A percentile compares a stretch with the other conserved stretches of the same genome.
phyloP scores from a whole-genome alignment of 1,139 yeast species.

The Candida buenavistaensis region DNA sequence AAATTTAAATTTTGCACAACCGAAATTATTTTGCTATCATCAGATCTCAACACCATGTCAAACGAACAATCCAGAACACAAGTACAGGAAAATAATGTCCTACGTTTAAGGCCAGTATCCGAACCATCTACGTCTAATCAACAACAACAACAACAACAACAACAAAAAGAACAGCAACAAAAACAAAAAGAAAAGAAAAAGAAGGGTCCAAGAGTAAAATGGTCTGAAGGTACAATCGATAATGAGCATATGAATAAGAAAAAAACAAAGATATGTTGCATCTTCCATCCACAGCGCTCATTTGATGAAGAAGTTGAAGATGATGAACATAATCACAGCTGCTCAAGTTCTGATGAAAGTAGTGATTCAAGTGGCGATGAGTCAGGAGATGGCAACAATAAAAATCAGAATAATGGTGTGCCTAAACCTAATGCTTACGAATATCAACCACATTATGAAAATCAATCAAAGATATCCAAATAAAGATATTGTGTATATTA shows the following conservation, averaged over 20 bases:
- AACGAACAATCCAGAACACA: constrained; percentile 6
- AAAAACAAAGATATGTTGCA: constrained; percentile 93
- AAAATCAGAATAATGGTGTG: constrained; percentile 14
- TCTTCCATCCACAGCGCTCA: constrained; percentile 80
- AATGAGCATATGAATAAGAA: constrained; percentile 86
- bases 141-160: constrained; percentile 1
- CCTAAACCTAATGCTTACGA: constrained; percentile 71
- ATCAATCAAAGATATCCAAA: constrained; percentile 19
- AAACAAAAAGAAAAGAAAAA: constrained; percentile 22
- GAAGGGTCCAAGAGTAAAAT: constrained; percentile 57
- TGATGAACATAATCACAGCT: constrained; percentile 19
- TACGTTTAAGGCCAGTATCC: constrained; percentile 8
- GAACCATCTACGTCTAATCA: constrained; percentile 3
- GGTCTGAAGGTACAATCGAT: constrained; percentile 86
- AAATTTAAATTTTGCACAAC: too few relatives aligned
- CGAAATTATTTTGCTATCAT: neutral
- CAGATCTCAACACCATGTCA: neutral
- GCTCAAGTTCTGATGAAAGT: constrained; percentile 33
- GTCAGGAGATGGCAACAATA: constrained; percentile 8
- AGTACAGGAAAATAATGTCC: constrained; percentile 4
- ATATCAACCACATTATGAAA: constrained; percentile 62
- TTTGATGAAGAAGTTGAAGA: constrained; percentile 51
- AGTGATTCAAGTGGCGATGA: constrained; percentile 38
- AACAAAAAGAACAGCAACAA: neutral
- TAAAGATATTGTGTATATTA: neutral